Percentiles rank a stretch among this genome's conserved stretches.
Conservation (phyloP, 371 early-diverging fungal species). For the Chytridium lagenaria region DNA sequence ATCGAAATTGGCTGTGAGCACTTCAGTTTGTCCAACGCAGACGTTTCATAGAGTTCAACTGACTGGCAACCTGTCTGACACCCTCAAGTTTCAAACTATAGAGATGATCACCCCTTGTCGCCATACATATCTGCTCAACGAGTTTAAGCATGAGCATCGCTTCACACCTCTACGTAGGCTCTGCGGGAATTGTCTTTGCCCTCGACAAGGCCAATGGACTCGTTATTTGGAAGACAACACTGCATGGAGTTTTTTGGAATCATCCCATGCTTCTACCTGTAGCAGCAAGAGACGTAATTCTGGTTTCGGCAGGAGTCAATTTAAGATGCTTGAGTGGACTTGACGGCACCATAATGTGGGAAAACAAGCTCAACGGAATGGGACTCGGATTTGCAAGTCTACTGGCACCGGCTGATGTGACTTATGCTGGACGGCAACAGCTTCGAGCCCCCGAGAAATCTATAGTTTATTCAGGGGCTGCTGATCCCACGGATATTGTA, state of each 20-base stretch:
- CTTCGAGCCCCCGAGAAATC: not conserved
- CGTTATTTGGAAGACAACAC: not conserved
- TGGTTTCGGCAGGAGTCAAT: constrained; percentile 21
- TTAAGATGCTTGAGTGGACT: not conserved
- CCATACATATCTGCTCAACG: too few relatives aligned
- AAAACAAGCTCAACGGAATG: constrained; percentile 31
- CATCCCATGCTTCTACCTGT: constrained; percentile 1
- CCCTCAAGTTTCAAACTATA: too few relatives aligned
- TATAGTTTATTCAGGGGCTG: too few relatives aligned
- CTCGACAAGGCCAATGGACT: constrained; percentile 6
- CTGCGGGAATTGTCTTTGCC: constrained; percentile 4
- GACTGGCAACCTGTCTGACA: too few relatives aligned
- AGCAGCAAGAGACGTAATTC: not conserved
- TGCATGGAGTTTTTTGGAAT: not conserved
- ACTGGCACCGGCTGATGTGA: not conserved
- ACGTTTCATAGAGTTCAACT: too few relatives aligned
- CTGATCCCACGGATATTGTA: not conserved
- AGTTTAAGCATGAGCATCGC: not conserved
- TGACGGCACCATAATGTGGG: constrained; percentile 18
- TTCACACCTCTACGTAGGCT: constrained; percentile 8
- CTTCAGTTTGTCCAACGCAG: too few relatives aligned
- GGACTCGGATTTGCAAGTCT: constrained; percentile 8
- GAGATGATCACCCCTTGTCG: too few relatives aligned
- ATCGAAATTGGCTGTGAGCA: too few relatives aligned
- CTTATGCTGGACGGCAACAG: not conserved